Percentiles rank a stretch among this genome's conserved stretches.
Conservation (phyloP, 106 monocot species). For the Dendrobium huoshanense region DNA sequence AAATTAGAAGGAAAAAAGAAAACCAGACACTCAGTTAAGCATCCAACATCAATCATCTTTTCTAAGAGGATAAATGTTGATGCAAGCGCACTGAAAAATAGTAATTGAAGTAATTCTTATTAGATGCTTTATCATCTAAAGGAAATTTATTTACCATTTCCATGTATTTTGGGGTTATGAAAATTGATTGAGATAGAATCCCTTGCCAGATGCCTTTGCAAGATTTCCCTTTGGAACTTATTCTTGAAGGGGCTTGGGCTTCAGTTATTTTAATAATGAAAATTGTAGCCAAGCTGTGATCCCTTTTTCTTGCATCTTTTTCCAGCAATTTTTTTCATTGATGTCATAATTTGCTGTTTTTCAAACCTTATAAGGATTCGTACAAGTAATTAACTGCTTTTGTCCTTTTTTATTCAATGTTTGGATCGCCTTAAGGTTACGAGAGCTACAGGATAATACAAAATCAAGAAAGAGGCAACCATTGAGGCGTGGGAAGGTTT, state of each 20-base stretch:
- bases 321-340: too few relatives aligned
- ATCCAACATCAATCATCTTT: background rate
- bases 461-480: conserved; percentile 67
- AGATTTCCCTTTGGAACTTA: background rate
- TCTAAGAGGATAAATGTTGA: background rate
- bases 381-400: background rate
- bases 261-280: background rate
- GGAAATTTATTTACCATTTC: background rate
- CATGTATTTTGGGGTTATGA: too few relatives aligned
- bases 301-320: too few relatives aligned
- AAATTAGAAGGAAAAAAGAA: background rate
- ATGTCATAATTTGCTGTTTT: background rate
- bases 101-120: background rate
- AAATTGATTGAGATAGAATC: too few relatives aligned
- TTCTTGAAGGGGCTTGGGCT: background rate
- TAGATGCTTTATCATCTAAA: background rate
- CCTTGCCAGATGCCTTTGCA: background rate
- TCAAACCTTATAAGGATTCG: background rate
- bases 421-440: conserved; percentile 28
- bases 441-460: conserved; percentile 46
- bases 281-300: background rate
- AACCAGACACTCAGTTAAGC: background rate
- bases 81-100: background rate
- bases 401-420: background rate
- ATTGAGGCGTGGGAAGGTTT: conserved; percentile 76